These are phyloP conservation scores for Fomitopsis palustris DNA, from an alignment of 1,284 basidiomycete genomes.

Conservation along the genomic window DNA sequence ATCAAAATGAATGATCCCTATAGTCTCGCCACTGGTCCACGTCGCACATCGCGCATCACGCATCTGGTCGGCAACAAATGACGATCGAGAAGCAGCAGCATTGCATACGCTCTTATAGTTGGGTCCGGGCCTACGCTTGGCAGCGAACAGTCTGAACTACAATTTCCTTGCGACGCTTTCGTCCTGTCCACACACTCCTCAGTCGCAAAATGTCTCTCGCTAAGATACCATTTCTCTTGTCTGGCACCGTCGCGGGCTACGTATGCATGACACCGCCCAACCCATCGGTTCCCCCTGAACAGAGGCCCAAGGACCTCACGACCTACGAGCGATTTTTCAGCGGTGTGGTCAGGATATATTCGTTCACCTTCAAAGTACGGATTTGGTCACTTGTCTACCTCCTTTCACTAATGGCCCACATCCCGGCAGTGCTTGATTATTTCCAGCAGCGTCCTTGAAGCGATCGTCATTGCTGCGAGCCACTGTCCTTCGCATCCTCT, in stretches of 20 bases:
- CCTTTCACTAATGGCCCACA: not conserved
- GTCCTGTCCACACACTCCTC: not conserved
- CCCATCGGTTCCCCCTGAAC: not conserved
- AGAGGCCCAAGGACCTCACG: not conserved
- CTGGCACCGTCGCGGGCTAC: not conserved
- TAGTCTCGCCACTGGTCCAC: too few species aligned
- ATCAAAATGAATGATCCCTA: too few species aligned
- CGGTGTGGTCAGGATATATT: not conserved
- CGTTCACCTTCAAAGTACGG: not conserved
- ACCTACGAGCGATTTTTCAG: not conserved
- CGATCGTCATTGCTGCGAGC: slow-evolving; percentile 4
- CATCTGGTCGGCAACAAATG: too few species aligned
- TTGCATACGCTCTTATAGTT: too few species aligned
- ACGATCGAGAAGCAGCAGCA: too few species aligned
- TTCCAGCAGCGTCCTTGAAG: not conserved
- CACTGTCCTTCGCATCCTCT: not conserved
- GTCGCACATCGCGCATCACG: too few species aligned
- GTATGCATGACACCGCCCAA: slow-evolving; percentile 1
- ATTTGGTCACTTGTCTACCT: too few species aligned
- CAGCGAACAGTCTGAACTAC: too few species aligned
- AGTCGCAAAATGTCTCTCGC: slow-evolving; percentile 1
- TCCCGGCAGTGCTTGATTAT: not conserved
- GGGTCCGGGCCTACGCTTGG: too few species aligned
- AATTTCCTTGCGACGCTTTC: too few species aligned
- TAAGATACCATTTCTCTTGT: slow-evolving; percentile 3